Base-by-base conservation (phyloP, 768 basidiomycete genomes). In the Macrolepiota dolichaula region DNA sequence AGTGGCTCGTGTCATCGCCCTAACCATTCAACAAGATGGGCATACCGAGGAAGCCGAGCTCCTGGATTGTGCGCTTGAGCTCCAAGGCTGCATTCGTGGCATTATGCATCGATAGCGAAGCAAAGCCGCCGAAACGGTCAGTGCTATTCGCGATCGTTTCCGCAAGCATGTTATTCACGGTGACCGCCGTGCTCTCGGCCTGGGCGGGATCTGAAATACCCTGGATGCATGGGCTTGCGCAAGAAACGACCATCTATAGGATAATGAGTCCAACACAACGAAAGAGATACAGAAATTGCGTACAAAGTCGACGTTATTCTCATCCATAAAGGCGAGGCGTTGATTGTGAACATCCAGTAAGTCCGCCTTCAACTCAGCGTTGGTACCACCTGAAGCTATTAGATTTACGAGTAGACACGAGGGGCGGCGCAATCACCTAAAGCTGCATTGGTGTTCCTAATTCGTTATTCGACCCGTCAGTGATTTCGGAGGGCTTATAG, bases 41-140 rank as follows among this genome's bases (percentile, higher is more conserved):
- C 50, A 7, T 40, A 72, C 75, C 78, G 17, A 78, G 62, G 32
- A 79, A 75, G 17, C 79, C 79, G 1, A 79, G 72, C 44, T 79
- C 73, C 9, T 69, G 64, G 4, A 79, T 74, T 0, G 77, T 57
- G 32, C 78, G 75, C 6, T 72, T 72, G n/a, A 80, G 66, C 51
- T 80, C 78, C 22, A 70, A 66, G 5, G 73, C 75, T 2, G 78
- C 79, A 24, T 65, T 66, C 1, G 74, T 73, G n/a, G 78, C 76
- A 55, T 80, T 76, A 50, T 79, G 77, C 79, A 80, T 80, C 2
- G 78, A 68, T 7, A 80, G 58, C 3, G 78, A 65, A 7, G 77
- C 79, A 62, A 79, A 79, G 5, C 67, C 78, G 7, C 77, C 77
- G 50, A 80, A 79, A 3, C 78, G 70, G 22, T 67, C 67, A 0